Percentiles rank a stretch among this genome's conserved stretches.
Evolutionary conservation across 2,329 filamentous ascomycete species (phyloP).

Genomic region (Trichoderma atroviride): DNA sequence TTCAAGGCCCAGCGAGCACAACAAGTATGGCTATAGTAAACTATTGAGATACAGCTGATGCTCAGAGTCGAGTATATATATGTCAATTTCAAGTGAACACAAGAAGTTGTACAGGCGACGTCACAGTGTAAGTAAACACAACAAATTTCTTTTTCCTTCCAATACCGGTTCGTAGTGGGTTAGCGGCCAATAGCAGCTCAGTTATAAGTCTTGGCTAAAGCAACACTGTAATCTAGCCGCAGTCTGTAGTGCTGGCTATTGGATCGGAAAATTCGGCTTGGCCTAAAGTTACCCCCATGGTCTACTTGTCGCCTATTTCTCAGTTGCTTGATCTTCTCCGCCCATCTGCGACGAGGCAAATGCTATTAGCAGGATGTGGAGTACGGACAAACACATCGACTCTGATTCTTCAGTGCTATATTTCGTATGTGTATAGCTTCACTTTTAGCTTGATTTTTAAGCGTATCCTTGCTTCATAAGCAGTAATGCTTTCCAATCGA

Average conservation of each 20-base stretch:
- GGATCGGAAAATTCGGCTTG: background rate
- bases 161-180: background rate
- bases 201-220: background rate
- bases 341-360: background rate
- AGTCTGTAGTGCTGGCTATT: background rate
- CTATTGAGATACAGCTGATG: background rate
- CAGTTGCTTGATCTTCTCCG: background rate
- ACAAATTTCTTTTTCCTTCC: background rate
- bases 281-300: background rate
- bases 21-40: too few species aligned
- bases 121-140: background rate
- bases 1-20: background rate
- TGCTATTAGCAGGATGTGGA: background rate
- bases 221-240: background rate
- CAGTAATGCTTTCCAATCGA: background rate
- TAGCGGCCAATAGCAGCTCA: background rate
- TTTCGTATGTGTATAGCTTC: background rate
- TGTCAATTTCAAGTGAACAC: background rate
- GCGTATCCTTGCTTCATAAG: background rate
- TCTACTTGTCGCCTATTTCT: background rate
- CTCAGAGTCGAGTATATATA: background rate
- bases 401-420: background rate
- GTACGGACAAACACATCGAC: background rate
- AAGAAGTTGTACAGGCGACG: background rate
- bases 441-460: background rate